A percentile compares a stretch with the other conserved stretches of the same genome.
phyloP scores from a whole-genome alignment of 164 flowering plant species.

The Paratinospora sagittata region DNA sequence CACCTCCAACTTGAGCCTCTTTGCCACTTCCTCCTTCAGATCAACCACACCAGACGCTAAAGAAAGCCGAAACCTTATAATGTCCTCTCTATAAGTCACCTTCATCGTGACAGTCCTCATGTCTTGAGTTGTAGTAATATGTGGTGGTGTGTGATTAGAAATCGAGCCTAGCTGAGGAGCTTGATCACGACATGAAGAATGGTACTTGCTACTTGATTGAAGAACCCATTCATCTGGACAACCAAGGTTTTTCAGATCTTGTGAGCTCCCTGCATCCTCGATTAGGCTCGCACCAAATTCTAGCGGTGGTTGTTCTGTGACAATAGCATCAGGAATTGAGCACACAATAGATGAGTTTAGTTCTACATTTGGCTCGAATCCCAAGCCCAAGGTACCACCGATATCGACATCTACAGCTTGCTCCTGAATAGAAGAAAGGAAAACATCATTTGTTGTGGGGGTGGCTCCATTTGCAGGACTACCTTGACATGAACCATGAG shows the following conservation, averaged over 20 bases:
- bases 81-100: slow-evolving; percentile 73
- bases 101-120: slow-evolving; percentile 66
- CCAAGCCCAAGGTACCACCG: slow-evolving; percentile 23
- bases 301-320: slow-evolving; percentile 27
- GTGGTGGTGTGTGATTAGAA: slow-evolving; percentile 20
- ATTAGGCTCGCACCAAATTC: slow-evolving; percentile 54
- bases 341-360: slow-evolving; percentile 28
- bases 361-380: slow-evolving; percentile 26
- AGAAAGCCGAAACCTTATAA: slow-evolving; percentile 64
- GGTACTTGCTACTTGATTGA: slow-evolving; percentile 30
- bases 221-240: slow-evolving; percentile 36
- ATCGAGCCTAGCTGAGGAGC: slow-evolving; percentile 25
- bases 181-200: slow-evolving; percentile 24
- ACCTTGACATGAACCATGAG: slow-evolving; percentile 73
- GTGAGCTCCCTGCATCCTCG: slow-evolving; percentile 81
- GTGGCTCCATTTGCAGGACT: slow-evolving; percentile 44
- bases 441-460: slow-evolving; percentile 27
- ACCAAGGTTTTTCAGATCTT: slow-evolving; percentile 70
- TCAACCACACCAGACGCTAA: slow-evolving; percentile 44
- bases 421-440: slow-evolving; percentile 25
- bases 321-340: slow-evolving; percentile 32
- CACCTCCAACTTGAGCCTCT: slow-evolving; percentile 73
- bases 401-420: slow-evolving; percentile 17
- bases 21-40: slow-evolving; percentile 78
- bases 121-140: slow-evolving; percentile 33